Conservation (phyloP, 2,329 filamentous ascomycete species). For the Paracamarosporium sp. region DNA sequence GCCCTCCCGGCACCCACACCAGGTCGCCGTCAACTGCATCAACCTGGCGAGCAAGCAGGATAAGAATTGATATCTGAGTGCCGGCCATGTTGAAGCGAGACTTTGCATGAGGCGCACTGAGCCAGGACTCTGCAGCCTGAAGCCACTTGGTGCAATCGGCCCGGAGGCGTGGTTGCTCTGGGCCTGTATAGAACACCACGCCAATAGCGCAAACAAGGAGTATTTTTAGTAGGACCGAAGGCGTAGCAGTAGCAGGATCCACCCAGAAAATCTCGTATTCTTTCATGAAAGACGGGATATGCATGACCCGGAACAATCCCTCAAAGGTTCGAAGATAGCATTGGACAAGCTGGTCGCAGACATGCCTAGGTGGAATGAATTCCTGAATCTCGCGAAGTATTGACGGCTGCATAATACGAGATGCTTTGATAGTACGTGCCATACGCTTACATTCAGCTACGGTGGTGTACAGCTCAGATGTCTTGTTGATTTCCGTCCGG, state of each 20-base stretch:
- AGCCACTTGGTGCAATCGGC: slow-evolving; percentile 56
- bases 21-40: slow-evolving; percentile 44
- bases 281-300: slow-evolving; percentile 57
- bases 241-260: slow-evolving; percentile 45
- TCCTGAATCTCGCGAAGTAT: slow-evolving; percentile 52
- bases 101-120: slow-evolving; percentile 62
- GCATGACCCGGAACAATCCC: slow-evolving; percentile 56
- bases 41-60: slow-evolving; percentile 46
- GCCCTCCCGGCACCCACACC: slow-evolving; percentile 47
- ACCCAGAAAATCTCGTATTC: slow-evolving; percentile 62
- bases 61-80: slow-evolving; percentile 54
- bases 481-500: slow-evolving; percentile 41
- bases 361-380: slow-evolving; percentile 54
- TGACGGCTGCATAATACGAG: slow-evolving; percentile 43
- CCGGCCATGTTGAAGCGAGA: slow-evolving; percentile 57
- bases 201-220: slow-evolving; percentile 46
- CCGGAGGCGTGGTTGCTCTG: slow-evolving; percentile 53
- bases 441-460: slow-evolving; percentile 58
- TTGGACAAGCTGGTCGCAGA: slow-evolving; percentile 57
- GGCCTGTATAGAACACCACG: slow-evolving; percentile 57
- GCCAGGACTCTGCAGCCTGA: slow-evolving; percentile 63
- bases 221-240: slow-evolving; percentile 59
- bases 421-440: slow-evolving; percentile 59
- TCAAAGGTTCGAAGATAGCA: slow-evolving; percentile 60
- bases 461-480: slow-evolving; percentile 27